Conservation (phyloP, 257 asterid genomes). For the Leonotis leonurus region DNA sequence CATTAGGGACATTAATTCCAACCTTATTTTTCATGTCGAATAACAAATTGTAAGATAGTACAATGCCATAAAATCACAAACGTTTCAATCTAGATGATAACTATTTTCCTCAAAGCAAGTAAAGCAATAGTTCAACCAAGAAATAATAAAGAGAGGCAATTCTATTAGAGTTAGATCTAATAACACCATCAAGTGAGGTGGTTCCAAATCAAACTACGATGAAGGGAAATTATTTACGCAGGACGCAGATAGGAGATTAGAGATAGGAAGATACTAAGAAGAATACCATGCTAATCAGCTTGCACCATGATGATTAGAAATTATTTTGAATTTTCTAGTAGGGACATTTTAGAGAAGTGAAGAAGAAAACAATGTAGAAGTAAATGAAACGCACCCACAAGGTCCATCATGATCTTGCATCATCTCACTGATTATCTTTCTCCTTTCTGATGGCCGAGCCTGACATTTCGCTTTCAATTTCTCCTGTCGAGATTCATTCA, state of each 20-base stretch:
- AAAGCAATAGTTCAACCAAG: not conserved
- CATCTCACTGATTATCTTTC: constrained; percentile 32
- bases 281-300: not conserved
- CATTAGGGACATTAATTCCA: not conserved
- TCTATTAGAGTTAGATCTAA: not conserved
- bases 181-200: not conserved
- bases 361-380: not conserved
- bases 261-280: not conserved
- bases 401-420: constrained; percentile 66
- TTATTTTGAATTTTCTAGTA: not conserved
- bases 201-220: not conserved
- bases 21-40: not conserved
- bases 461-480: constrained; percentile 32
- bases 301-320: not conserved
- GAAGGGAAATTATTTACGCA: not conserved
- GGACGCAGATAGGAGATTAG: not conserved
- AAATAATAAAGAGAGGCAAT: not conserved
- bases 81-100: not conserved
- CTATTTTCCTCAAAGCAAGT: not conserved
- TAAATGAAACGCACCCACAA: constrained; percentile 43
- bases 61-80: not conserved
- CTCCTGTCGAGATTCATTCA: constrained; percentile 26
- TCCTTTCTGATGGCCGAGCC: constrained; percentile 40
- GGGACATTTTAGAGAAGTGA: not conserved
- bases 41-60: not conserved